These are phyloP conservation scores for Ilyonectria mors-panacis DNA, from an alignment of 2,329 filamentous ascomycete genomes.

Conservation along the genomic window DNA sequence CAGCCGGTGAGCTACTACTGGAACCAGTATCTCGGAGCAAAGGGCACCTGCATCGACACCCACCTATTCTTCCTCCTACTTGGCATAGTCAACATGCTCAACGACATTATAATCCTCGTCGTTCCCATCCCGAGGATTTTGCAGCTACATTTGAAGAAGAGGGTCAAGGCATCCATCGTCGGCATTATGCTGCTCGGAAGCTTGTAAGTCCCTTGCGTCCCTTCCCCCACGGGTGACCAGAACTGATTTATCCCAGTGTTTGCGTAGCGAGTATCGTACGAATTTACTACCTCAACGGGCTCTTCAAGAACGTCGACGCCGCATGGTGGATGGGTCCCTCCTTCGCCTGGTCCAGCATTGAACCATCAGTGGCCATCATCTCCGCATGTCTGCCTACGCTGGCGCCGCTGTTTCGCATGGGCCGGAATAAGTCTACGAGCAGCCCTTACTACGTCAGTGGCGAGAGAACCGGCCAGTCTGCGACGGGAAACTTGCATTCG, in stretches of 20 bases:
- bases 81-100: conserved; percentile 35
- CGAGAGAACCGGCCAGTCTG: conserved; percentile 22
- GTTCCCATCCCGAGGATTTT: conserved; percentile 32
- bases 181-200: conserved; percentile 35
- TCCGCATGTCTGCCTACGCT: conserved; percentile 34
- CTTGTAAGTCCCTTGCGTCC: conserved; percentile 21
- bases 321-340: conserved; percentile 34
- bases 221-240: no score
- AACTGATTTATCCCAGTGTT: conserved; percentile 19
- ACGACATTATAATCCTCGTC: conserved; percentile 28
- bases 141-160: conserved; percentile 24
- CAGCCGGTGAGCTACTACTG: conserved; percentile 30
- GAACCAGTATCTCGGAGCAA: conserved; percentile 29
- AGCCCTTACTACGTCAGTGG: conserved; percentile 23
- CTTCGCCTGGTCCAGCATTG: conserved; percentile 35
- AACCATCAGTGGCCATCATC: conserved; percentile 34
- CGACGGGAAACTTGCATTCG: conserved; percentile 19
- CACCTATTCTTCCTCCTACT: conserved; percentile 30
- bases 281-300: conserved; percentile 33
- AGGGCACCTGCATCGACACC: conserved; percentile 30
- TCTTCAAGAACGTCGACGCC: conserved; percentile 25
- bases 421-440: conserved; percentile 23
- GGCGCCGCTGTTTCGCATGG: conserved; percentile 29
- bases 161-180: conserved; percentile 25
- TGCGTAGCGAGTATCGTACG: conserved; percentile 34